Conservation (phyloP, 108 stramenopile genomes). For the Cyclotella baltica region DNA sequence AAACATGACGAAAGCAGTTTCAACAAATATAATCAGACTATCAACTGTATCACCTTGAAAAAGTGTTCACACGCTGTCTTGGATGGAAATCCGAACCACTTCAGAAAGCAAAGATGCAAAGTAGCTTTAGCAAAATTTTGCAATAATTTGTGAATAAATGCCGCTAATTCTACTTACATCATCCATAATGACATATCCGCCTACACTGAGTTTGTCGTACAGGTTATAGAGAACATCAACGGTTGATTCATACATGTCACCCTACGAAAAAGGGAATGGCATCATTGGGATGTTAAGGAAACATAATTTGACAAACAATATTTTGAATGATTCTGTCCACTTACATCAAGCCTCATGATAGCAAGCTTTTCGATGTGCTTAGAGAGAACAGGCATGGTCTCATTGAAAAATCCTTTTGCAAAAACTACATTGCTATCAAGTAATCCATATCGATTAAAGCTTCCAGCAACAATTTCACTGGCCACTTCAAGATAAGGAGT, state of each 20-base stretch:
- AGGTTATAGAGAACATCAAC: conserved; percentile 54
- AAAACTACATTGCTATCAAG: conserved; percentile 22
- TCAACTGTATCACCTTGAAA: conserved; percentile 1
- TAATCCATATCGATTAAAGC: not conserved
- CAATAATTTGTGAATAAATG: not conserved
- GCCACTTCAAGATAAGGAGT: conserved; percentile 44
- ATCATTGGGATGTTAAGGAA: too few relatives aligned
- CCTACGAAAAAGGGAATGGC: too few relatives aligned
- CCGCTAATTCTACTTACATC: not conserved
- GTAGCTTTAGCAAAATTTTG: not conserved
- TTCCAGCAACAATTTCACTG: not conserved
- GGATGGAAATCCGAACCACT: conserved; percentile 19
- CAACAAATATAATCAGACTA: not conserved
- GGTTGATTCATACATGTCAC: conserved; percentile 58
- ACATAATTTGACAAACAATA: too few relatives aligned
- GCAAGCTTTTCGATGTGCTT: conserved; percentile 21
- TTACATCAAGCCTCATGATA: conserved; percentile 42
- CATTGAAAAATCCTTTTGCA: conserved; percentile 55
- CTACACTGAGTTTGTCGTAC: conserved; percentile 38
- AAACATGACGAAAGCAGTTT: not conserved
- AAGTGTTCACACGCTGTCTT: conserved; percentile 21
- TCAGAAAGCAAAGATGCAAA: not conserved
- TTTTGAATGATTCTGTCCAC: too few relatives aligned
- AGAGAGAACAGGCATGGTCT: conserved; percentile 31
- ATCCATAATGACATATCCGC: conserved; percentile 26